Base-by-base conservation (phyloP, 306 rosid genomes). In the Corylus americana region DNA sequence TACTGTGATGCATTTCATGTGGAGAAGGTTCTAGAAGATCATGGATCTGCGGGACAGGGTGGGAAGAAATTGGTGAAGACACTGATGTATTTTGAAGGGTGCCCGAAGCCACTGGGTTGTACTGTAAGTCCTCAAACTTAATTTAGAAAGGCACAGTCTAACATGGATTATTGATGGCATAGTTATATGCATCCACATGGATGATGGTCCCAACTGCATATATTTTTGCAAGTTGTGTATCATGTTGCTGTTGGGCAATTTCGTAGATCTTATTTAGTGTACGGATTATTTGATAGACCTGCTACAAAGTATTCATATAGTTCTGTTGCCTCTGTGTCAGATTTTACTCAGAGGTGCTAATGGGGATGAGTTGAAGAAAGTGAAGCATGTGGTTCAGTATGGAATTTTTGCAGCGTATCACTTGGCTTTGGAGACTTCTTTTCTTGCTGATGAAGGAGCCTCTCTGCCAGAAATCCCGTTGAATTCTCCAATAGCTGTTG, bases 401-500 rank as follows among this genome's bases (percentile, higher is more conserved):
- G 98, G 94, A 83, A 86, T 93, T 84, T 96, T 96, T 82, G 99
- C 99, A 42, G 99, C 99, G 35, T 96, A 93, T 88, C 98, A 96
- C 83, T 92, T 96, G 87, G 98, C 97, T 78, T 25, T 96, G 88
- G 99, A 96, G 91, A 93, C 97, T 61, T 96, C 97, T 75, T 96
- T 96, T 85, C 99, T 96, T 77, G 99, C 99, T 51, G 98, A 96
- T 51, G 99, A 96, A 89, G 98, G 99, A 79, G 99, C 94, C 74
- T 86, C 96, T 73, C 73, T 96, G 79, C 99, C 99, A 31, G 99
- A 91, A 81, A 83, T 93, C 77, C 96, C 93, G 20, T 83, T 92
- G 59, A 87, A 88, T 81, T 84, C 94, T 83, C 90, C 90, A 71
- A 78, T 91, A 76, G 82, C 89, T n/a, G 95, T 93, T 83, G 88